Evolutionary conservation across 352 stramenopile species (phyloP).

Genomic region (Pythium monospermum): DNA sequence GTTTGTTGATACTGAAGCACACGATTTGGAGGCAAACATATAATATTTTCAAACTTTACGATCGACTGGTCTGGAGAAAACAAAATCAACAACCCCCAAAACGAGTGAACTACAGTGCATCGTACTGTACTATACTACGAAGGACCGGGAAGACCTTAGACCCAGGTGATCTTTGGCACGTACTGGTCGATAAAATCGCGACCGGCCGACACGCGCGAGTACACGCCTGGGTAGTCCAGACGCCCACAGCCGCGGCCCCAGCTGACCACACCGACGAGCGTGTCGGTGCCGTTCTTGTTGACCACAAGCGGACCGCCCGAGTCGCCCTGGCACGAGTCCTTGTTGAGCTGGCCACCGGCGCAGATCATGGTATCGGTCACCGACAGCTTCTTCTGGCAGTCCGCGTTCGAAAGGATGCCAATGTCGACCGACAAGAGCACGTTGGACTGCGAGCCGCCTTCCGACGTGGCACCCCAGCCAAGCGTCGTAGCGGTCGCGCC

Average conservation of each 20-base stretch:
- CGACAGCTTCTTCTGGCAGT: conserved; percentile 17
- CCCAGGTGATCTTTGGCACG: conserved; percentile 9
- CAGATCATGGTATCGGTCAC: conserved; percentile 32
- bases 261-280: conserved; percentile 29
- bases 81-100: too few species aligned
- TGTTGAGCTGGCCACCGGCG: conserved; percentile 26
- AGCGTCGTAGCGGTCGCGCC: conserved; percentile 17
- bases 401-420: conserved; percentile 23
- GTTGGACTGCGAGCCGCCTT: conserved; percentile 10
- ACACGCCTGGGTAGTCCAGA: conserved; percentile 33
- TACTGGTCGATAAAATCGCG: conserved; percentile 21
- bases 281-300: conserved; percentile 18
- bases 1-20: too few species aligned
- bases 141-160: too few species aligned
- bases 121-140: too few species aligned
- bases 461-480: conserved; percentile 17
- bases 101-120: too few species aligned
- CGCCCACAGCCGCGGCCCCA: conserved; percentile 37
- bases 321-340: conserved; percentile 31
- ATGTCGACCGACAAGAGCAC: conserved; percentile 23
- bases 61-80: too few species aligned
- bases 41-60: too few species aligned
- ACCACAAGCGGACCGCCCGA: conserved; percentile 34
- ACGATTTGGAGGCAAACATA: too few species aligned
- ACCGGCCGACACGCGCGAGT: conserved; percentile 29